Base-by-base conservation (phyloP, 257 asterid genomes). In the Orobanche coerulescens region DNA sequence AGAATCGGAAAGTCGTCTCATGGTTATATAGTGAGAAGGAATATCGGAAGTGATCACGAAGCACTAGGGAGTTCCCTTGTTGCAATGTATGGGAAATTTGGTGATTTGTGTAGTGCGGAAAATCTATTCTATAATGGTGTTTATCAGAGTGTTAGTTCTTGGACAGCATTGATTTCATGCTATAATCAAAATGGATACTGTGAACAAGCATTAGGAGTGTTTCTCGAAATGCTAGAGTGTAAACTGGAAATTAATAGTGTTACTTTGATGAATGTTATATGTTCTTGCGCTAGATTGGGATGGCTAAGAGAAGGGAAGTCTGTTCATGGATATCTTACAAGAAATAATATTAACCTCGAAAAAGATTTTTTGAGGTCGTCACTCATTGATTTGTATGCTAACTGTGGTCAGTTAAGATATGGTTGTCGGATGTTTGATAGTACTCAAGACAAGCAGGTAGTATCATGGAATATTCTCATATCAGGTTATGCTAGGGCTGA, bases 401-500 rank as follows among this genome's bases (percentile, higher is more conserved):
- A 76, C 56, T 85, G 90, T 67, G 86, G 94, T 57, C 75, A 46
- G 44, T 66, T 85, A 61, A 73, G 46, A 11, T 80, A 76, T 53
- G 71, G 82, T 39, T 79, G 36, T 47, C 69, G 44, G 51, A 55
- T 88, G 23, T 83, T 91, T 61, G 73, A 77, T 68, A 24, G 65
- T 54, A 59, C 82, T 47, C 65, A 53, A 68, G 79, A 84, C 36
- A 71, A 65, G 68, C 82, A 79, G 65, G 40, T 81, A 2, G 71
- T 85, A 6, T 81, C 87, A 2, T 91, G 96, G 98, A 91, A 91
- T 78, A 79, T 85, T 71, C 92, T 91, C 69, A 91, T 88, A 75
- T 85, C 96, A 15, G 87, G 96, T 55, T 91, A 75, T 73, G 78
- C 72, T 5, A 76, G 73, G 62, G 85, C 82, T 65, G 78, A 78